These are phyloP conservation scores for Aspergillus intermedius DNA, from an alignment of 2,329 filamentous ascomycete species.

Conservation along the genomic window DNA sequence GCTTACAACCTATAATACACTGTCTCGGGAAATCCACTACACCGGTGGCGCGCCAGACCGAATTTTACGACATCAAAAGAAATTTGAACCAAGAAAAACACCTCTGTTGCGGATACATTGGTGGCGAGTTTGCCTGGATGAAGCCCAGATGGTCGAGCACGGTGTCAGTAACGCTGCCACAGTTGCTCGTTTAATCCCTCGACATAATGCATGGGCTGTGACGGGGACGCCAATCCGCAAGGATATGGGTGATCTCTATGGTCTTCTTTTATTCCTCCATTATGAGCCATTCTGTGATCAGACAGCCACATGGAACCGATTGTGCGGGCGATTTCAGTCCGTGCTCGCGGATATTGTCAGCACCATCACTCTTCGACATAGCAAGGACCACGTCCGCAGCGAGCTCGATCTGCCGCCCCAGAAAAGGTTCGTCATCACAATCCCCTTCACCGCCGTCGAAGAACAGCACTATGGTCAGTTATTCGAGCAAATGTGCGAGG, in stretches of 20 bases:
- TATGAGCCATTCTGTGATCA: conserved; percentile 69
- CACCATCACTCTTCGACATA: conserved; percentile 72
- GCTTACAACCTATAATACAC: conserved; percentile 59
- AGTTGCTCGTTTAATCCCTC: conserved; percentile 71
- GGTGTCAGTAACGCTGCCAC: conserved; percentile 76
- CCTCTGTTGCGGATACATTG: conserved; percentile 75
- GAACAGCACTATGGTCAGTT: conserved; percentile 79
- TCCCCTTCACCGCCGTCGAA: conserved; percentile 85
- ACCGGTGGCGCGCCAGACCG: conserved; percentile 64
- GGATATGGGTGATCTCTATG: conserved; percentile 69
- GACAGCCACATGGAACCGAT: conserved; percentile 58
- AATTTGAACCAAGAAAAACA: conserved; percentile 61
- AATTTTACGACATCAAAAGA: conserved; percentile 57
- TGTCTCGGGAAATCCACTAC: conserved; percentile 76
- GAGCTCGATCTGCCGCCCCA: conserved; percentile 77
- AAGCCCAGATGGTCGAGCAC: conserved; percentile 84
- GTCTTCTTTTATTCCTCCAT: conserved; percentile 71
- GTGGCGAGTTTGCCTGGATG: conserved; percentile 72
- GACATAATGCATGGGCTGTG: conserved; percentile 84
- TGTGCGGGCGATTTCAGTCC: conserved; percentile 56
- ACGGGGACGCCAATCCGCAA: conserved; percentile 85
- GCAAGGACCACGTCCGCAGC: conserved; percentile 69
- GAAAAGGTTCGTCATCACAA: conserved; percentile 76
- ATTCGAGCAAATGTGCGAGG: conserved; percentile 67
- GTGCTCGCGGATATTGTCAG: conserved; percentile 65